Base-by-base conservation (phyloP, 1,284 basidiomycete genomes). In the Ceratobasidium sp. region DNA sequence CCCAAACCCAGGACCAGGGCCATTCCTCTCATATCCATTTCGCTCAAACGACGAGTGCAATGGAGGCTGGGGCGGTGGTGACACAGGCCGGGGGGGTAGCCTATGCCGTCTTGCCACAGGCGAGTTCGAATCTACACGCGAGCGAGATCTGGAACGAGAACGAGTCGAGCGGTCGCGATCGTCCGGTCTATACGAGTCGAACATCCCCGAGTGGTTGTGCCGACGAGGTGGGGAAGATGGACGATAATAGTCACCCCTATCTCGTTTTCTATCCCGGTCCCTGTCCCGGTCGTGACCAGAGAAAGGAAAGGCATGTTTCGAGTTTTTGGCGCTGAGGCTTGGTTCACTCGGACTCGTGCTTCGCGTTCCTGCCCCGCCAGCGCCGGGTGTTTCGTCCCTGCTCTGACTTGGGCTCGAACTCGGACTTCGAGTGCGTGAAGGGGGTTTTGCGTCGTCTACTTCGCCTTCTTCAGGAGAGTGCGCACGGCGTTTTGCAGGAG, bases 381-480 rank as follows among this genome's bases (percentile, higher is more conserved):
- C 16, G 16, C 46, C 46, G 14, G 54, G 29, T 29, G 29, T 34
- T 16, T 34, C 54, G 16, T 34, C 54, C 29, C 54, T 34, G 54
- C 24, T 29, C 8, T 24, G 24, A 16, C 31, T 3, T 7, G 53
- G 53, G 14, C 53, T 46, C 41, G 59, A 27, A 39, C 61, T 48
- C 14, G 41, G 61, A 27, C 61, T 63, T 13, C 41, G 46, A 5
- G 39, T 13, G 46, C 14, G 43, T 31, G 31, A 22, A 1, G 46
- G 43, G 5, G 49, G 46, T 37, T 58, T 71, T 48, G 79, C 80
- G 78, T 87, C 86, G 78, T 92, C 90, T 68, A 93, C 82, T 79
- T 93, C 92, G 64, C 91, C 91, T 79, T 93, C 92, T 81, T 93
- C 91, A 65, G 90, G 91, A 0, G 91, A 89, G 1, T 88, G 86